Conservation (phyloP, 345 rosid genomes). For the Rhizophora apiculata region DNA sequence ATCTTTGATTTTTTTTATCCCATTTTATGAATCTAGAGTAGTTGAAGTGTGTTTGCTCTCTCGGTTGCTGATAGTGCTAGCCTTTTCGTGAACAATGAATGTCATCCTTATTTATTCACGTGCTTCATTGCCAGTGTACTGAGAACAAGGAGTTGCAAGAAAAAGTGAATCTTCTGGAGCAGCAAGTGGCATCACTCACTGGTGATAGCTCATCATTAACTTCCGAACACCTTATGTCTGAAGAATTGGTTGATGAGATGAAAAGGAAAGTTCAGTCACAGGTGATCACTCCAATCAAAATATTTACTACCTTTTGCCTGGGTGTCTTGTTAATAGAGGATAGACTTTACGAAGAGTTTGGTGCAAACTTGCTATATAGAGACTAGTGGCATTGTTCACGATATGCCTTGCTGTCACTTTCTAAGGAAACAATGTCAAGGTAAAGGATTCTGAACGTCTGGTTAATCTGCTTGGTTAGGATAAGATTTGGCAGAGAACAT, state of each 20-base stretch:
- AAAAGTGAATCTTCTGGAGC: constrained; percentile 68
- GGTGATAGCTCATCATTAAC: constrained; percentile 41
- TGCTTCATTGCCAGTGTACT: constrained; percentile 49
- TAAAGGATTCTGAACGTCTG: too few species aligned
- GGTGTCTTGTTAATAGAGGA: background rate
- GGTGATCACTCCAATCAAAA: constrained; percentile 38
- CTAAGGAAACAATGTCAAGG: too few species aligned
- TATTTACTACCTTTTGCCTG: constrained; percentile 7
- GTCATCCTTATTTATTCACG: background rate
- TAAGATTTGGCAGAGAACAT: too few species aligned
- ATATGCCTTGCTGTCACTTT: background rate
- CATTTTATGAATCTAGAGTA: background rate
- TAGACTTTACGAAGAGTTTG: background rate
- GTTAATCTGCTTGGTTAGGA: too few species aligned
- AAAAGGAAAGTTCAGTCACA: constrained; percentile 75
- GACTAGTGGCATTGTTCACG: background rate
- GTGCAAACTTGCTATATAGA: background rate
- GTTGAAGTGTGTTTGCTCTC: background rate
- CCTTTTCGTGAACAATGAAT: background rate
- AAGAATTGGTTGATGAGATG: constrained; percentile 56
- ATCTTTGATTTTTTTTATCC: constrained; percentile 2
- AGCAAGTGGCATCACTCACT: constrained; percentile 48
- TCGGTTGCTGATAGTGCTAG: constrained; percentile 8
- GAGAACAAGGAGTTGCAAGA: constrained; percentile 84
- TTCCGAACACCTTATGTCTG: constrained; percentile 42